Evolutionary conservation across 768 basidiomycete species (phyloP).

Genomic region (Lentinula guzmanii): DNA sequence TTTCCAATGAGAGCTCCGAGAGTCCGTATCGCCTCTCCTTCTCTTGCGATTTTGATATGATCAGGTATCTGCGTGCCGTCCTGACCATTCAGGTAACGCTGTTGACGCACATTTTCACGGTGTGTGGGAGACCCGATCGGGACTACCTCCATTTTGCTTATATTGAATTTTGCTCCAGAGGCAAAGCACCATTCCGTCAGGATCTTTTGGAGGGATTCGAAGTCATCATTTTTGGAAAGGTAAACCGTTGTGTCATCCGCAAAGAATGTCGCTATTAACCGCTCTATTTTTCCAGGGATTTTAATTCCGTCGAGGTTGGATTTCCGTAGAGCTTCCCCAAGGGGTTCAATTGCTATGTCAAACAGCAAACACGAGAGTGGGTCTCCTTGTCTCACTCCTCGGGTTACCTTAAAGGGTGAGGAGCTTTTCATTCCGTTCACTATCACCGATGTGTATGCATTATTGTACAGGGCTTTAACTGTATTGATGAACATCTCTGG

Average conservation of each 20-base stretch:
- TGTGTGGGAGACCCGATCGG: conserved; percentile 10
- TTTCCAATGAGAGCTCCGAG: conserved; percentile 20
- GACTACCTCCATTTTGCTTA: conserved; percentile 16
- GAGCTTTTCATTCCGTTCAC: conserved; percentile 19
- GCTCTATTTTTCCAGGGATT: conserved; percentile 7
- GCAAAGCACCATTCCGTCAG: conserved; percentile 9
- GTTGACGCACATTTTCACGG: neutral
- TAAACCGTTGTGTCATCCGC: conserved; percentile 9
- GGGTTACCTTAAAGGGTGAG: too few relatives aligned
- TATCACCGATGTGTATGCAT: neutral
- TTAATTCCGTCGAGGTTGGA: conserved; percentile 12
- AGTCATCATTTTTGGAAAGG: conserved; percentile 7
- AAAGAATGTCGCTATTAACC: conserved; percentile 17
- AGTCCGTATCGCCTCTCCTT: conserved; percentile 10
- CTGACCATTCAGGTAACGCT: neutral
- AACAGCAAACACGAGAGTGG: too few relatives aligned
- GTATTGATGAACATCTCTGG: conserved; percentile 21
- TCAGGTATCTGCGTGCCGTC: neutral
- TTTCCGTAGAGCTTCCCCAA: conserved; percentile 14
- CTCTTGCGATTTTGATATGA: conserved; percentile 8
- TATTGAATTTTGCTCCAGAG: conserved; percentile 15
- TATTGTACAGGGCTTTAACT: conserved; percentile 21
- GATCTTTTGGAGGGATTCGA: conserved; percentile 1
- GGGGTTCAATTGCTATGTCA: conserved; percentile 16
- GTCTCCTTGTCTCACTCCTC: too few relatives aligned